These are phyloP conservation scores for Diplogelasinospora grovesii DNA, from an alignment of 495 filamentous ascomycete genomes.

Conservation along the genomic window DNA sequence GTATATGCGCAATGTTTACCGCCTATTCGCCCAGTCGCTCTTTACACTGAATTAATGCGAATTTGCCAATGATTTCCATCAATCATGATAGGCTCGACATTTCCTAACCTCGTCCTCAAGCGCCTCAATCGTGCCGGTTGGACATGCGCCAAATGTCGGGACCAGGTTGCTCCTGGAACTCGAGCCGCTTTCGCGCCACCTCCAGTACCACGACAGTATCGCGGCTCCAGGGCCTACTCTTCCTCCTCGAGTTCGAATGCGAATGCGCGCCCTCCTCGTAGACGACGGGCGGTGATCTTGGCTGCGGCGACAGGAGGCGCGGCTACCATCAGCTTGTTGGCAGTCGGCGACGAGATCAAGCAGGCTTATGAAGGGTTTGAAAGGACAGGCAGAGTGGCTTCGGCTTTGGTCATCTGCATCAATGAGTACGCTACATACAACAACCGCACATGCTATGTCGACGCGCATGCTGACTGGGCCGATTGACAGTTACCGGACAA, in stretches of 20 bases:
- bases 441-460: neutral
- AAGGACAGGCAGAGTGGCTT: slow-evolving; percentile 74
- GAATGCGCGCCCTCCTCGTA: slow-evolving; percentile 8
- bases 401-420: slow-evolving; percentile 70
- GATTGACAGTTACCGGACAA: slow-evolving; percentile 65
- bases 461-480: slow-evolving; percentile 6
- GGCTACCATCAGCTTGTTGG: slow-evolving; percentile 52
- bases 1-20: neutral
- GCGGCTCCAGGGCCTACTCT: slow-evolving; percentile 10
- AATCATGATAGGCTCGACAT: slow-evolving; percentile 16
- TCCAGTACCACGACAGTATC: slow-evolving; percentile 25
- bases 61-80: neutral
- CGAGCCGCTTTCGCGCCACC: slow-evolving; percentile 16
- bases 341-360: slow-evolving; percentile 65
- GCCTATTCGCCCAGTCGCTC: too few species aligned
- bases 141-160: slow-evolving; percentile 42
- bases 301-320: slow-evolving; percentile 39
- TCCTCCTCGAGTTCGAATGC: slow-evolving; percentile 2
- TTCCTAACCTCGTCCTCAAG: slow-evolving; percentile 13
- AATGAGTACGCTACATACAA: slow-evolving; percentile 64
- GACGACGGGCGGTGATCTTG: slow-evolving; percentile 17
- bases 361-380: slow-evolving; percentile 66
- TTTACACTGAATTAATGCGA: neutral
- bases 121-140: slow-evolving; percentile 17
- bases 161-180: slow-evolving; percentile 14